phyloP scores from a whole-genome alignment of 2,329 filamentous ascomycete genomes.

The Aspergillus tanneri region DNA sequence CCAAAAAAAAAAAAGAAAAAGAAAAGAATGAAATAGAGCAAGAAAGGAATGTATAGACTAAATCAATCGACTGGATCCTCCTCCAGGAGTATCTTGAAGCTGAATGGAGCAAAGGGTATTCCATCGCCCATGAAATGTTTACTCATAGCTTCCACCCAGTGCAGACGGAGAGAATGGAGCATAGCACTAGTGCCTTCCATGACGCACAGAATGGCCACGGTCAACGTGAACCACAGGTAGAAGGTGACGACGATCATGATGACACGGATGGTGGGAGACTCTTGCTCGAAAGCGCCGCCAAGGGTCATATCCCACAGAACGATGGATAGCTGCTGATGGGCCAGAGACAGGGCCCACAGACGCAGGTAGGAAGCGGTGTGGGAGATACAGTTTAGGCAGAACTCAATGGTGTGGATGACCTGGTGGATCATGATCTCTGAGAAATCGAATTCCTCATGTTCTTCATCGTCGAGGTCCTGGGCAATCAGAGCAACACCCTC shows the following conservation, averaged over 20 bases:
- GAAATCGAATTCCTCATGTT: constrained; percentile 97
- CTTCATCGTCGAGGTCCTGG: constrained; percentile 74
- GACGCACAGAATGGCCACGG: constrained; percentile 75
- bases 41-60: constrained; percentile 13
- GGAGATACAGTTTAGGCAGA: constrained; percentile 98
- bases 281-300: constrained; percentile 66
- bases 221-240: constrained; percentile 85
- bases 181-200: constrained; percentile 98
- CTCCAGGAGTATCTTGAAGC: constrained; percentile 78
- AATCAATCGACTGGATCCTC: constrained; percentile 62
- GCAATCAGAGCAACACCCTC: constrained; percentile 87
- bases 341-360: constrained; percentile 94
- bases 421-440: constrained; percentile 98
- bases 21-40: constrained; percentile 13
- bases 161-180: constrained; percentile 85
- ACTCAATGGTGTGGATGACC: constrained; percentile 98
- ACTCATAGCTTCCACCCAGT: constrained; percentile 97
- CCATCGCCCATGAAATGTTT: constrained; percentile 94
- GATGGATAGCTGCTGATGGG: constrained; percentile 94
- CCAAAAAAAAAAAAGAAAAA: constrained; percentile 13
- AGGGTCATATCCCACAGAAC: constrained; percentile 98
- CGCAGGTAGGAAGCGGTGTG: constrained; percentile 98
- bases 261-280: constrained; percentile 65
- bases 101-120: constrained; percentile 83
- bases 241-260: constrained; percentile 81